Evolutionary conservation across 2,329 filamentous ascomycete species (phyloP), one percentile per base, ranked within the genome.

Genomic region (Aspergillus phoenicis): DNA sequence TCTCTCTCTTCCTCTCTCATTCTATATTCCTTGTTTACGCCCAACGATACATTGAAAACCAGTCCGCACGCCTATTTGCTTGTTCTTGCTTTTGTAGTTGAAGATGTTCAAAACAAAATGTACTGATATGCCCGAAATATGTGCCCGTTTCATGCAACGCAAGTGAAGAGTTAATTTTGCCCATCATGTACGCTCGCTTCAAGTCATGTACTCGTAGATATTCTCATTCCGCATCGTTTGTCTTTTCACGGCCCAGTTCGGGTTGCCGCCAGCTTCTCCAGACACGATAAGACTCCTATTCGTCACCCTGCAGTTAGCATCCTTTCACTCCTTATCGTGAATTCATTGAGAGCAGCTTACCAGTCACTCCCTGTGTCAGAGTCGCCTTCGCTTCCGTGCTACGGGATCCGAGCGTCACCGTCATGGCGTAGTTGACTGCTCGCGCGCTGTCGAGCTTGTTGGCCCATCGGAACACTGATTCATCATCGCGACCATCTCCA

Each of bases 381-480:
- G 94, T 97, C 1, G 89, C 87, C 52, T 86, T 88, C 7, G 94
- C 94, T 75, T 96, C 90, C 0, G 94, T 97, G 77, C 93, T 97
- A 64, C 93, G 86, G 71, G 85, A 91, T 54, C 93, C 93, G 38
- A 98, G 81, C 65, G 91, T 96, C 22, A 97, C 93, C 2, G 93
- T 97, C 63, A 90, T 87, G 4, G 95, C 91, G 58, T 91, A 83
- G 53, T 87, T 78, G 47, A 93, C 83, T 2, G 79, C 78, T 17
- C 84, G 83, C 8, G 84, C 78, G 3, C 84, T 82, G 22, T 83
- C 83, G 10, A 97, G 80, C 52, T 86, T 83, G 77, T 97, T 97
- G 17, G 94, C 95, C 94, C 95, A 98, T 64, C 89, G 89, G 80
- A 97, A 98, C 20, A 97, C 90, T 68, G 91, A 90, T 73, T 98